Evolutionary conservation across 2,329 filamentous ascomycete species (phyloP), one percentile per base, ranked within the genome.

Genomic region (Hypoxylon sp.): DNA sequence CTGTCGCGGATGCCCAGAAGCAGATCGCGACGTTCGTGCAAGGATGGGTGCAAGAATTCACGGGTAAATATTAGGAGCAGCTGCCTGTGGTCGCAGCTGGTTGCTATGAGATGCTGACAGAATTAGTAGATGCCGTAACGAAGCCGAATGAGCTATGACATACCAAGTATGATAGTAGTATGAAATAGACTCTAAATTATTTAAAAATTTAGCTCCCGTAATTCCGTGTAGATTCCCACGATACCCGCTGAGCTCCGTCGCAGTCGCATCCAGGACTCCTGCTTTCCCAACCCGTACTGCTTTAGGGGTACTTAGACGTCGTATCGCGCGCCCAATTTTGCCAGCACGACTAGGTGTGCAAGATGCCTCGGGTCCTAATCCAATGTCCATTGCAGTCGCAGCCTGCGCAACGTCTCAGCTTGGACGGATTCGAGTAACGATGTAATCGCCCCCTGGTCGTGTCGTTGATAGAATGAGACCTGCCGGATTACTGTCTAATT

Each of bases 11-110:
- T 13, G 84, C 87, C 0, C 91, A 94, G 76, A 77, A 80, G 46
- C 79, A 86, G 69, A 84, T 91, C 72, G 81, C 88, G 10, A 80
- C 82, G 42, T 91, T 92, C 78, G 91, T 93, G 7, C 82, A 86
- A 72, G 85, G 82, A 51, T 95, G 92, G 92, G 75, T 94, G 80
- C 74, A 84, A 67, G 89, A 91, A 75, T 92, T 68, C 40, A 62
- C 54, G 42, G 70, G 68, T 72, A 72, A 72, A 71, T 68, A 48
- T 49, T 72, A 72, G 70, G 62, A 69, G 58, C 49, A 66, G 59
- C 30, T 42, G 60, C 62, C 56, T 61, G 67, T 61, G 44, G 55
- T 66, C 64, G 53, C 48, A 63, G 42, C 31, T 44, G 59, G 68
- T 40, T 22, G 42, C 55, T 48, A 57, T 7, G 46, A 63, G 62